Conservation (phyloP, 805 yeast species). For the Candida takata region DNA sequence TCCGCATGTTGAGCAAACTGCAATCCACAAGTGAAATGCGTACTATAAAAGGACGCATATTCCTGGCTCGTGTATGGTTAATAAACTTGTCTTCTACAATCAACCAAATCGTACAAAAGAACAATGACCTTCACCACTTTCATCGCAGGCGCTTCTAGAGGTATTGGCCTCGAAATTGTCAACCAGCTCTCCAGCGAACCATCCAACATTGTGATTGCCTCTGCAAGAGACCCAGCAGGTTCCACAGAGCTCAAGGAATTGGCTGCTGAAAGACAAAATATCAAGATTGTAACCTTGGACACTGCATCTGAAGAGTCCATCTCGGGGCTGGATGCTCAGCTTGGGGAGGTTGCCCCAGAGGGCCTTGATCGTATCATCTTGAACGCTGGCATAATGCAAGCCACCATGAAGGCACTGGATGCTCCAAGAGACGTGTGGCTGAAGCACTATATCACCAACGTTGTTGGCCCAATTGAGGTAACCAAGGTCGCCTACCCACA, state of each 20-base stretch:
- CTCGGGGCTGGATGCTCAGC: conserved; percentile 1
- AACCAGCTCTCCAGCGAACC: background rate
- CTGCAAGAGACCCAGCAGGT: conserved; percentile 2
- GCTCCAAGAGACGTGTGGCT: conserved; percentile 6
- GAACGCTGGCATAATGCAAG: conserved; percentile 13
- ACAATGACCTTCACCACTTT: too few species aligned
- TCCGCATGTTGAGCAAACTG: too few species aligned
- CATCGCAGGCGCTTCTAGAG: conserved; percentile 3
- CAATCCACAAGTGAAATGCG: too few species aligned
- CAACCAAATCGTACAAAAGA: too few species aligned
- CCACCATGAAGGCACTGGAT: background rate
- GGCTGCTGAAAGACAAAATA: conserved; percentile 1
- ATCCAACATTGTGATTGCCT: conserved; percentile 1
- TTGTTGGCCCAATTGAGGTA: conserved; percentile 22
- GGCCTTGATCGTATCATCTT: conserved; percentile 14
- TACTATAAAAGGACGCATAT: too few species aligned
- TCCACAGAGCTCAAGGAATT: conserved; percentile 4
- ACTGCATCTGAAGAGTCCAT: conserved; percentile 10
- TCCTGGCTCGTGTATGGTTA: too few species aligned
- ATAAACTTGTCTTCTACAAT: too few species aligned
- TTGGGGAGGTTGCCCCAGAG: conserved; percentile 3
- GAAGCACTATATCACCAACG: conserved; percentile 20
- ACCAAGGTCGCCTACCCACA: conserved; percentile 18
- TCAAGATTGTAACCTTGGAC: conserved; percentile 9
- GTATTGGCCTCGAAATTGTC: conserved; percentile 7